These are phyloP conservation scores for Ophiostoma novo-ulmi DNA, from an alignment of 2,329 filamentous ascomycete genomes.

Conservation along the genomic window DNA sequence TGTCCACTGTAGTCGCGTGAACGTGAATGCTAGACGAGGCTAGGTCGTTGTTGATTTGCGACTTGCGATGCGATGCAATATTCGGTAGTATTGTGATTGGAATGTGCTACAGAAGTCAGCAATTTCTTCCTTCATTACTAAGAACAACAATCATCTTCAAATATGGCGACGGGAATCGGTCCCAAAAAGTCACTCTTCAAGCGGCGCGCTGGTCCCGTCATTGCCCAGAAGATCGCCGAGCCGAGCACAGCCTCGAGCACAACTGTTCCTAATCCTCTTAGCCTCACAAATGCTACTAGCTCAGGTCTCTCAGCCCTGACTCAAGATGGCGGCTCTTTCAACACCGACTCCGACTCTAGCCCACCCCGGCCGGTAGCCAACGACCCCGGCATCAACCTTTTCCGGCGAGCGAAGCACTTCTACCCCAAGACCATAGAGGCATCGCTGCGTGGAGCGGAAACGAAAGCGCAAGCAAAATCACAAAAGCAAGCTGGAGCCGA, in stretches of 20 bases:
- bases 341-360: background rate
- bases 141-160: background rate
- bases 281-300: background rate
- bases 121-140: background rate
- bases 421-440: conserved; percentile 35
- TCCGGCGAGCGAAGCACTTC: conserved; percentile 48
- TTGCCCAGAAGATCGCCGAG: conserved; percentile 1
- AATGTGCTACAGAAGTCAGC: background rate
- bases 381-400: conserved; percentile 39
- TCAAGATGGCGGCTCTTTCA: background rate
- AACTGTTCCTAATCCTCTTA: background rate
- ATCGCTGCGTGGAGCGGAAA: conserved; percentile 14
- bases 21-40: background rate
- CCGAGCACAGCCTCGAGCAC: background rate
- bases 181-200: conserved; percentile 11
- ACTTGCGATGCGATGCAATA: background rate
- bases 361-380: background rate
- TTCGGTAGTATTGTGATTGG: background rate
- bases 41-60: background rate
- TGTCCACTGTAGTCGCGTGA: background rate
- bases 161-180: background rate
- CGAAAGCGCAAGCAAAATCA: background rate
- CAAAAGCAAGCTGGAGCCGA: background rate
- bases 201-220: conserved; percentile 5
- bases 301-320: background rate